These are phyloP conservation scores for Populus trichocarpa DNA, from an alignment of 441 rosid species.

Conservation along the genomic window DNA sequence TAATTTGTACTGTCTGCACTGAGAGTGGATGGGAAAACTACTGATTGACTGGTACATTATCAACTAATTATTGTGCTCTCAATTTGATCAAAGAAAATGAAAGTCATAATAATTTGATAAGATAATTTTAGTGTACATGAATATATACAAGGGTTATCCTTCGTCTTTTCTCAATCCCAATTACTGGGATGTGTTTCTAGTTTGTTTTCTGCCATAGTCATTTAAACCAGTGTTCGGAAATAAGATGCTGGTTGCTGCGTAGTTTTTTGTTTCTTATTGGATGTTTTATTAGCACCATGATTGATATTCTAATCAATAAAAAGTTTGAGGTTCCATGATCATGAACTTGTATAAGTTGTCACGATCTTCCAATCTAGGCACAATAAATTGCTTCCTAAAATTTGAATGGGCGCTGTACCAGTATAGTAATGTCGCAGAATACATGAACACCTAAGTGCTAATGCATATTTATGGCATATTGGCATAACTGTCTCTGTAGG, in stretches of 20 bases:
- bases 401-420: neutral
- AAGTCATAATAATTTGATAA: neutral
- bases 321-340: neutral
- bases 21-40: neutral
- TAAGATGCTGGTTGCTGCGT: neutral
- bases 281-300: neutral
- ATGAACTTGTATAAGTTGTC: neutral
- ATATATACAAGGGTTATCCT: neutral
- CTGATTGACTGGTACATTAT: neutral
- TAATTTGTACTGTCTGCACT: neutral
- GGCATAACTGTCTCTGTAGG: neutral
- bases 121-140: neutral
- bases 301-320: conserved; percentile 2
- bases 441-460: neutral
- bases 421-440: neutral
- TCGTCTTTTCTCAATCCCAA: neutral
- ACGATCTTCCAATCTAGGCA: neutral
- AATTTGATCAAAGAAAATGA: neutral
- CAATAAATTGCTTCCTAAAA: neutral
- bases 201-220: neutral
- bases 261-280: neutral
- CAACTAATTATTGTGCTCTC: neutral
- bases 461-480: neutral
- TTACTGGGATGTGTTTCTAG: neutral
- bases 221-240: neutral